Evolutionary conservation across 257 asterid genomes (phyloP), one percentile per base, ranked within the genome.

Genomic region (Apocynum venetum): DNA sequence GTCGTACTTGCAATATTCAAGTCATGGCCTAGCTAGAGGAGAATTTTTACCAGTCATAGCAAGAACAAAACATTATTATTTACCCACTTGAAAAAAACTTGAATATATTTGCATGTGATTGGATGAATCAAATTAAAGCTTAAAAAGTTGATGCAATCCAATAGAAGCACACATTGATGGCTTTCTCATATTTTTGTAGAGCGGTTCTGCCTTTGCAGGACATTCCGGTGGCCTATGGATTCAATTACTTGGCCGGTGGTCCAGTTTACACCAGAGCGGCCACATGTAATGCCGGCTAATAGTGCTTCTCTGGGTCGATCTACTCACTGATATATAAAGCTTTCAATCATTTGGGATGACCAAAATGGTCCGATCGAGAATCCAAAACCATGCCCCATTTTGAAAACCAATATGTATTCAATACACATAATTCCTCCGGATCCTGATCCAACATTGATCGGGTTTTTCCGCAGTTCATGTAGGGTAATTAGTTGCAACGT

Each of bases 201-300:
- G 38, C 51, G 73, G 35, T 0, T 43, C 8, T 19, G 73, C 3
- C 20, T 68, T 43, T 46, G 65, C 60, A 47, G 72, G 78, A 75
- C 61, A 61, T 63, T 61, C 72, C 60, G 61, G 51, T 47, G 52
- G 78, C 47, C 64, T 61, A 47, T 46, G 8, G 40, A 75, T 44
- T 75, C 49, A 61, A 49, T 47, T 15, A n/a, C 49, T 43, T 68
- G 5, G 73, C 61, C 72, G 72, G 72, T 75, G 72, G 79, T 75
- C 79, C 72, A 46, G 25, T 41, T 4, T 68, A 25, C 31, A 25
- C 51, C 73, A 75, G n/a, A 47, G 19, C 79, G 13, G 20, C 63
- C 72, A 75, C 79, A 63, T 75, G 64, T 63, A 8, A 35, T 61
- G 72, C 72, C 63, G 2, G 59, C 31, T 63, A 11, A 3, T 75